Evolutionary conservation across 1,139 yeast species (phyloP), one percentile per base, ranked within the genome.

Genomic region (Geotrichum cucujoidarum): DNA sequence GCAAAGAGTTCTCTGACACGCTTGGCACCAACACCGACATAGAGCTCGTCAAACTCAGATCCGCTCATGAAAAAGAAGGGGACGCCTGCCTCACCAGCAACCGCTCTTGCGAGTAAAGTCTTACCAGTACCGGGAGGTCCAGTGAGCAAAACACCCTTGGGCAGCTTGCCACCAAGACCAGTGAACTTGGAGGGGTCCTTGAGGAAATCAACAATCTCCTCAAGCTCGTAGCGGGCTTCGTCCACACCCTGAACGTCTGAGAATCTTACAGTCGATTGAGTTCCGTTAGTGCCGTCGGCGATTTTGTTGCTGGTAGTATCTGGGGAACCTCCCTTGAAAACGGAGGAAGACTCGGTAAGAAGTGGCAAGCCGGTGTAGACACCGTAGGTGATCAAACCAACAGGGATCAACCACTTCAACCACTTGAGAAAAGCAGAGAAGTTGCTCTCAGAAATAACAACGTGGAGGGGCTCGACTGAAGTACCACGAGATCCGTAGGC

Each of bases 121-220:
- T 94, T 94, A 78, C 99, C 99, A 5, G 99, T 94, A 70, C 99
- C 99, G 34, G 99, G 99, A 34, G 99, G 99, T 40, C 99, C 99
- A 6, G 98, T 92, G 55, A 94, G 74, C 51, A 94, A 71, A 4
- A 94, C 95, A 73, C 99, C 99, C 66, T 90, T 92, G 50, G 98
- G 98, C 58, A 94, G 74, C 66, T 89, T 89, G 47, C 98, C 99
- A 55, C 99, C 99, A 47, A 94, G 75, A 1, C 95, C 95, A 40
- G 97, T 94, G 69, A 89, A 94, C 66, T 87, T 87, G 18, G 95
- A 79, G 14, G 99, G 98, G 64, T 94, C 97, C 64, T 88, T 89
- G 63, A 94, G 77, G 62, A 94, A 94, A 52, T 90, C 97, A 8
- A 94, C 99, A 60, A 92, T 87, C 67, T 92, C 99, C 67, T 90